phyloP scores from a whole-genome alignment of 495 filamentous ascomycete genomes.

The Aspergillus conjunctus region DNA sequence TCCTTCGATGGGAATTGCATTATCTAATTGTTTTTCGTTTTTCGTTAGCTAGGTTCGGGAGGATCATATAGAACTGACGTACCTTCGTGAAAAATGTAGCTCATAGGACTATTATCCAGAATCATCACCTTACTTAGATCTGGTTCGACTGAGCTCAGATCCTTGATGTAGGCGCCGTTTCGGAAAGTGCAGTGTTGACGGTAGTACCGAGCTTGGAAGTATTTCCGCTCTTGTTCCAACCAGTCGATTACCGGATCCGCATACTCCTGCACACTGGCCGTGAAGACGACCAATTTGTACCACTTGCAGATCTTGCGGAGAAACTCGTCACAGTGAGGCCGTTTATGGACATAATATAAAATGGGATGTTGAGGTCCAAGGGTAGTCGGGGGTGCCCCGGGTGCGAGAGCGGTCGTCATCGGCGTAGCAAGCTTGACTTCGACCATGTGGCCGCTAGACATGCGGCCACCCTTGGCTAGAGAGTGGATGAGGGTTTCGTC shows the following conservation, averaged over 20 bases:
- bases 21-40: slow-evolving; percentile 33
- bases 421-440: slow-evolving; percentile 84
- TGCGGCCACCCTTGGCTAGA: slow-evolving; percentile 91
- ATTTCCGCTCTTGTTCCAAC: slow-evolving; percentile 95
- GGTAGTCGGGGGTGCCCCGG: slow-evolving; percentile 61
- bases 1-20: slow-evolving; percentile 41
- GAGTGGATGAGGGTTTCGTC: slow-evolving; percentile 98
- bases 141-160: slow-evolving; percentile 92
- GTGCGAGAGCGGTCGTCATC: slow-evolving; percentile 58
- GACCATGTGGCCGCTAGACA: slow-evolving; percentile 98
- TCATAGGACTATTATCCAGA: slow-evolving; percentile 95
- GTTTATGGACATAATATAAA: slow-evolving; percentile 97
- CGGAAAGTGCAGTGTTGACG: slow-evolving; percentile 94
- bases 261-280: slow-evolving; percentile 96
- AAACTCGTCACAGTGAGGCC: slow-evolving; percentile 96
- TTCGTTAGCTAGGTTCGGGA: neutral
- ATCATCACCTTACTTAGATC: slow-evolving; percentile 98
- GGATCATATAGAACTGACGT: slow-evolving; percentile 11
- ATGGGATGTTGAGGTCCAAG: slow-evolving; percentile 91
- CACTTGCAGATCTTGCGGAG: slow-evolving; percentile 92
- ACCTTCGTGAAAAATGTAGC: slow-evolving; percentile 99
- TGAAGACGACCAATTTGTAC: slow-evolving; percentile 98
- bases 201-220: slow-evolving; percentile 89
- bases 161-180: slow-evolving; percentile 96
- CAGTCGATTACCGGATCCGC: slow-evolving; percentile 99